These are phyloP conservation scores for Coemansia sp. DNA, from an alignment of 192 early-diverging fungal species.

Conservation along the genomic window DNA sequence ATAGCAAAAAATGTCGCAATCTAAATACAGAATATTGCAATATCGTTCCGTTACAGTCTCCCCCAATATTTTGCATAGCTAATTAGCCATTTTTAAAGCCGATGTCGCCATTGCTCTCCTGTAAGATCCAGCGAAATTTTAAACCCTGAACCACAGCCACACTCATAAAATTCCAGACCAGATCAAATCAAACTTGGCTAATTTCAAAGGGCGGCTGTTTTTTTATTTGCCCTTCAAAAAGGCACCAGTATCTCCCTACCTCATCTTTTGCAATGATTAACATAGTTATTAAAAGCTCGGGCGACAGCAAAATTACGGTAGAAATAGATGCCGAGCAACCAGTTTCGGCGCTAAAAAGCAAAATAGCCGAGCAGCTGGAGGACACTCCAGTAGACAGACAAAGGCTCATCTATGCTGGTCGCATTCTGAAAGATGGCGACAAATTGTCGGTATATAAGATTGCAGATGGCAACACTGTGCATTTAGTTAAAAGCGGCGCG, in stretches of 20 bases:
- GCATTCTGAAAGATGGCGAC: conserved; percentile 90
- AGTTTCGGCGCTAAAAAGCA: conserved; percentile 72
- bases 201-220: background rate
- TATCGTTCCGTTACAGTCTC: background rate
- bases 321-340: conserved; percentile 55
- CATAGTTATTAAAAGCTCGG: conserved; percentile 32
- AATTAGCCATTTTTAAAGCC: background rate
- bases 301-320: conserved; percentile 14
- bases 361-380: conserved; percentile 61
- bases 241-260: background rate
- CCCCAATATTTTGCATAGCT: conserved; percentile 1
- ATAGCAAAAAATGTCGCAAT: conserved; percentile 3
- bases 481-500: conserved; percentile 76
- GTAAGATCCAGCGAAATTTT: background rate
- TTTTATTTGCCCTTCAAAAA: background rate
- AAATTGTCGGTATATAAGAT: conserved; percentile 77
- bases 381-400: conserved; percentile 68
- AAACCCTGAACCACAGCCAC: too few species aligned
- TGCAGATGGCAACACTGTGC: conserved; percentile 81
- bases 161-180: too few species aligned
- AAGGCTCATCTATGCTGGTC: conserved; percentile 90
- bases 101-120: background rate
- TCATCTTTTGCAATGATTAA: conserved; percentile 7
- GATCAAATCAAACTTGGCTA: too few species aligned
- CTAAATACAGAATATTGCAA: background rate